Base-by-base conservation (phyloP, 805 yeast species). In the Starmerella floricola region DNA sequence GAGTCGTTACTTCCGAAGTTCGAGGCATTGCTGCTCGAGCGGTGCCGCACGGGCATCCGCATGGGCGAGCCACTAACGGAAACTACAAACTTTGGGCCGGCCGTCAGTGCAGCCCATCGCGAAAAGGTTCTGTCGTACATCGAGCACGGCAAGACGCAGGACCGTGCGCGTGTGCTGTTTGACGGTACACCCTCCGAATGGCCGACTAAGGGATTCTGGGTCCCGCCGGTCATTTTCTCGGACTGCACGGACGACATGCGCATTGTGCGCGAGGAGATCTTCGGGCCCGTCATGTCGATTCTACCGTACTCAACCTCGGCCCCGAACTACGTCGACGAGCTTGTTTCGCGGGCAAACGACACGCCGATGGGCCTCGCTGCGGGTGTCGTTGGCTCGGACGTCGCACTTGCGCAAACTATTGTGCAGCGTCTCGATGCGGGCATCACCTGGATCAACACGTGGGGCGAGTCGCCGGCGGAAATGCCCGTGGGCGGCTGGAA, bases 271-370 rank as follows among this genome's bases (percentile, higher is more conserved):
- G 93, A 82, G 58, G 94, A 82, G 60, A 81, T 82, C 38, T 82
- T 82, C 59, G 94, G 94, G n/a, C 94, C 94, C 12, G 93, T 82
- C 26, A 84, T 78, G 31, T 68, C 76, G 8, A 73, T 83, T 46
- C 69, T 81, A 52, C 85, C 84, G 66, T 64, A 78, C 36, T 72
- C 77, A 36, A 73, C 72, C 56, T 77, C 74, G 50, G 77, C 72
- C 37, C 85, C 81, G 38, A 88, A 69, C 55, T 76, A 83, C 51
- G 75, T 76, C 50, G 94, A 81, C 50, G 91, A 85, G 58, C 91
- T 73, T 6, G 47, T 82, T 15, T 63, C 58, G 42, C 68, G 68
- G 46, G 88, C 91, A 47, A 82, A 82, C 57, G 72, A 72, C 49
- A 70, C 86, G 6, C 67, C 68, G 33, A 81, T 80, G 57, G 94